Evolutionary conservation across 345 rosid genomes (phyloP).

Genomic region (Turnera subulata): DNA sequence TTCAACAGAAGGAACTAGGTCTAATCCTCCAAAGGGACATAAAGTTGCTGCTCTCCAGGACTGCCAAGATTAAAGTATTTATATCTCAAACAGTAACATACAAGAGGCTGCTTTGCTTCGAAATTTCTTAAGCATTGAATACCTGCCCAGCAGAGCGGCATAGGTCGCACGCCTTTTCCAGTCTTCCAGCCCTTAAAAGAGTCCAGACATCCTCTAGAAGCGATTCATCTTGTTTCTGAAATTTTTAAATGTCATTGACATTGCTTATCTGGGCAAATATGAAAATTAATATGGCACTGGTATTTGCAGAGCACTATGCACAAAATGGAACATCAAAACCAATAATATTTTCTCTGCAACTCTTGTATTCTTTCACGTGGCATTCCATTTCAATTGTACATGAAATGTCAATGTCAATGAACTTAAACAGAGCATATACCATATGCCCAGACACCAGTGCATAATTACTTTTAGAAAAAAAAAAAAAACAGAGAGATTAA

Average conservation of each 20-base stretch:
- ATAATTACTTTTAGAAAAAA: not conserved
- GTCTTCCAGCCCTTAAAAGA: slow-evolving; percentile 90
- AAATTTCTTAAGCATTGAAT: slow-evolving; percentile 14
- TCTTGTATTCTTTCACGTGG: not conserved
- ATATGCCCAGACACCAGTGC: not conserved
- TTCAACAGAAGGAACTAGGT: slow-evolving; percentile 77
- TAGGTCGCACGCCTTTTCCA: slow-evolving; percentile 85
- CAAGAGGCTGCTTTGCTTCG: not conserved
- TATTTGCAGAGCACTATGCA: not conserved
- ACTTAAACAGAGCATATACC: not conserved
- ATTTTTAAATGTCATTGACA: not conserved
- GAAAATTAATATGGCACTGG: not conserved
- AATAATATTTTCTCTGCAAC: too few relatives aligned
- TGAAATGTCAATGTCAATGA: too few relatives aligned
- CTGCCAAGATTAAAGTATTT: slow-evolving; percentile 34
- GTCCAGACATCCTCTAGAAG: slow-evolving; percentile 96
- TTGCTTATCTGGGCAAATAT: not conserved
- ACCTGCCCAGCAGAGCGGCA: slow-evolving; percentile 99
- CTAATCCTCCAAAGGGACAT: slow-evolving; percentile 81
- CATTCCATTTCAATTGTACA: not conserved
- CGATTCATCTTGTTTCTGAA: slow-evolving; percentile 93
- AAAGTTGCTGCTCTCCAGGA: slow-evolving; percentile 97
- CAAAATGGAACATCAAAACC: not conserved
- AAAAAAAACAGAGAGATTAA: too few relatives aligned
- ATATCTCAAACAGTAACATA: not conserved